Evolutionary conservation across 768 basidiomycete genomes (phyloP).

Genomic region (Ramaria sp.): DNA sequence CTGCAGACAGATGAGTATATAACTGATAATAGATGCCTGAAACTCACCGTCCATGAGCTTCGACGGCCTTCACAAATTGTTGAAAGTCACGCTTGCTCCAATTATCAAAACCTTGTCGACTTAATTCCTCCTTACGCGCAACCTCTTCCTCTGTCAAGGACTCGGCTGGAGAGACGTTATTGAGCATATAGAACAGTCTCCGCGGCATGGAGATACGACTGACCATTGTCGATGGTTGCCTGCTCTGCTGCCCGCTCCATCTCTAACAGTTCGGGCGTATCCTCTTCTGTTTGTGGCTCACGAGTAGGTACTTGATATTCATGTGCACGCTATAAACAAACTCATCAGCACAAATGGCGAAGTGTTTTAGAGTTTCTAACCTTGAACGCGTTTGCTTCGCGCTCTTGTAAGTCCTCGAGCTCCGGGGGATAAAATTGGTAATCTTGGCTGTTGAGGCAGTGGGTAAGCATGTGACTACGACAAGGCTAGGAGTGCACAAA

Average conservation of each 20-base stretch:
- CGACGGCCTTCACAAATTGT: slow-evolving; percentile 73
- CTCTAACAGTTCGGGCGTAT: slow-evolving; percentile 77
- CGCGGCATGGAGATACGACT: slow-evolving; percentile 12
- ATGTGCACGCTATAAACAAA: slow-evolving; percentile 5
- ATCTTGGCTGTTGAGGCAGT: slow-evolving; percentile 51
- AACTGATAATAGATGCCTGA: neutral
- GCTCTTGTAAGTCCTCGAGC: slow-evolving; percentile 73
- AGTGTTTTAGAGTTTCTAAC: slow-evolving; percentile 23
- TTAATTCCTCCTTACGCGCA: slow-evolving; percentile 67
- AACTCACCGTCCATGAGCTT: slow-evolving; percentile 69
- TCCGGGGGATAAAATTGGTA: slow-evolving; percentile 93
- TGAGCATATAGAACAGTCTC: neutral
- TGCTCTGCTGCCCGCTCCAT: slow-evolving; percentile 72
- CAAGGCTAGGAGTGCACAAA: slow-evolving; percentile 25
- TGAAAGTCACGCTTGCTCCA: slow-evolving; percentile 95
- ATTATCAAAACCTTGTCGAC: slow-evolving; percentile 70
- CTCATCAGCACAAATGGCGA: neutral
- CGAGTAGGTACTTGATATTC: slow-evolving; percentile 26
- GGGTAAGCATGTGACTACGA: slow-evolving; percentile 2
- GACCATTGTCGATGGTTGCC: slow-evolving; percentile 80
- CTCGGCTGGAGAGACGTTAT: slow-evolving; percentile 43
- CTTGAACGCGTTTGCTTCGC: slow-evolving; percentile 75
- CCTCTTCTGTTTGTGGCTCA: slow-evolving; percentile 58
- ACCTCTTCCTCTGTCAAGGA: slow-evolving; percentile 84
- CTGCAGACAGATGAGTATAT: slow-evolving; percentile 21